phyloP scores from a whole-genome alignment of 805 yeast genomes.

The Lachancea fermentati region DNA sequence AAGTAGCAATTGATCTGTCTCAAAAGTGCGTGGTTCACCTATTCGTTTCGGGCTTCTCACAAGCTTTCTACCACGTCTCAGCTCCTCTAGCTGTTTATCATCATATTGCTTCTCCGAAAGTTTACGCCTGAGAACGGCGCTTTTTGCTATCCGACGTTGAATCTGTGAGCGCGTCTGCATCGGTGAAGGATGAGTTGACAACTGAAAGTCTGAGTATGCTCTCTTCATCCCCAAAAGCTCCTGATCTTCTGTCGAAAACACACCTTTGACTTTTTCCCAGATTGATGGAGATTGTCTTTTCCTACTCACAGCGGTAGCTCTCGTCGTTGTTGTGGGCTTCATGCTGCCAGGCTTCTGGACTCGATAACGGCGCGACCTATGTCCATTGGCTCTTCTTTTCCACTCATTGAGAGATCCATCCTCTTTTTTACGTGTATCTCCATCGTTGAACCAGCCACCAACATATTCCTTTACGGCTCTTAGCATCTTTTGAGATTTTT shows the following conservation, averaged over 20 bases:
- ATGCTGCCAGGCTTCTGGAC: slow-evolving; percentile 2
- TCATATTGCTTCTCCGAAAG: slow-evolving; percentile 26
- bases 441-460: slow-evolving; percentile 5
- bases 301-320: neutral
- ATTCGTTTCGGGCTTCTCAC: slow-evolving; percentile 3
- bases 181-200: slow-evolving; percentile 1
- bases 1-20: slow-evolving; percentile 17
- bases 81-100: slow-evolving; percentile 21
- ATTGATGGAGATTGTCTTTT: slow-evolving; percentile 1
- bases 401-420: slow-evolving; percentile 17
- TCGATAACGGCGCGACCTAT: neutral
- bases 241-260: slow-evolving; percentile 21
- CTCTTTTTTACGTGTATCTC: slow-evolving; percentile 19
- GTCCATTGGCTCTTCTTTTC: slow-evolving; percentile 1
- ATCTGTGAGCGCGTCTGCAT: slow-evolving; percentile 8
- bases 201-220: slow-evolving; percentile 14
- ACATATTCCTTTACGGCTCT: slow-evolving; percentile 3
- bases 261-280: slow-evolving; percentile 10
- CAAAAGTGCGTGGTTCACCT: neutral
- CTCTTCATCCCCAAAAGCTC: slow-evolving; percentile 18
- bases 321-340: neutral
- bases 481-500: slow-evolving; percentile 1
- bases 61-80: slow-evolving; percentile 19
- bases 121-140: slow-evolving; percentile 27
- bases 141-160: slow-evolving; percentile 18